Evolutionary conservation across 2,329 filamentous ascomycete genomes (phyloP).

Genomic region (Leptographium wingfieldii): DNA sequence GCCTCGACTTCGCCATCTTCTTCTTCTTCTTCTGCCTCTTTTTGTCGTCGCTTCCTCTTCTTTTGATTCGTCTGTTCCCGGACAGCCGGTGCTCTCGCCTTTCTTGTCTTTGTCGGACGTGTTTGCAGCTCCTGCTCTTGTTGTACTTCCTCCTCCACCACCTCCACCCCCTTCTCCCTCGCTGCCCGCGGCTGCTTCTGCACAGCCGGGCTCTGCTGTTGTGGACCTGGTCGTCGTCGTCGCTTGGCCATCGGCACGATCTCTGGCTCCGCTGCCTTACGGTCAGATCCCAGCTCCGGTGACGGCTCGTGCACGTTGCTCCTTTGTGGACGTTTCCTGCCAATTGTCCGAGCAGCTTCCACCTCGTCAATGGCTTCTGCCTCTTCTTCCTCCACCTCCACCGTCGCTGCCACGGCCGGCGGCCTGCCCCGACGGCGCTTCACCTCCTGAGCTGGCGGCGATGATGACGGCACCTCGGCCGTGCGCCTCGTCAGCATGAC

Average conservation of each 20-base stretch:
- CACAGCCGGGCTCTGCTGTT: conserved; percentile 26
- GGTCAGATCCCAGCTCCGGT: conserved; percentile 27
- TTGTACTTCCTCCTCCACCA: neutral
- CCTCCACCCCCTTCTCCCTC: neutral
- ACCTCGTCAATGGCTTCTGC: conserved; percentile 31
- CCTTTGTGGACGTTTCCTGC: conserved; percentile 29
- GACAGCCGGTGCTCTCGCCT: neutral
- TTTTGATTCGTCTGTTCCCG: neutral
- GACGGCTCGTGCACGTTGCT: conserved; percentile 24
- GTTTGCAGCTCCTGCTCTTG: conserved; percentile 6
- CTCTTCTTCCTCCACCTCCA: conserved; percentile 17
- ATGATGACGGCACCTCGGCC: conserved; percentile 3
- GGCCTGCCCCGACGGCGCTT: neutral
- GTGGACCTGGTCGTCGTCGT: conserved; percentile 18
- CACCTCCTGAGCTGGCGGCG: neutral
- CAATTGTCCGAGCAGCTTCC: conserved; percentile 29
- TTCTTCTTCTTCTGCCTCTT: conserved; percentile 1
- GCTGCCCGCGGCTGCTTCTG: conserved; percentile 24
- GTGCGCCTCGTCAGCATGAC: neutral
- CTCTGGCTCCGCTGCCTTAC: conserved; percentile 17
- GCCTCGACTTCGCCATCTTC: conserved; percentile 12
- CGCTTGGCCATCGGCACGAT: conserved; percentile 24
- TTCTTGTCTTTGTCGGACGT: neutral
- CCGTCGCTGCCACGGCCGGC: neutral
- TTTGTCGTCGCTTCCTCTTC: neutral